Percentiles rank a stretch among this genome's conserved stretches.
These are phyloP conservation scores for Astrothelium macrocarpum DNA, from an alignment of 495 filamentous ascomycete genomes.

Conservation along the genomic window DNA sequence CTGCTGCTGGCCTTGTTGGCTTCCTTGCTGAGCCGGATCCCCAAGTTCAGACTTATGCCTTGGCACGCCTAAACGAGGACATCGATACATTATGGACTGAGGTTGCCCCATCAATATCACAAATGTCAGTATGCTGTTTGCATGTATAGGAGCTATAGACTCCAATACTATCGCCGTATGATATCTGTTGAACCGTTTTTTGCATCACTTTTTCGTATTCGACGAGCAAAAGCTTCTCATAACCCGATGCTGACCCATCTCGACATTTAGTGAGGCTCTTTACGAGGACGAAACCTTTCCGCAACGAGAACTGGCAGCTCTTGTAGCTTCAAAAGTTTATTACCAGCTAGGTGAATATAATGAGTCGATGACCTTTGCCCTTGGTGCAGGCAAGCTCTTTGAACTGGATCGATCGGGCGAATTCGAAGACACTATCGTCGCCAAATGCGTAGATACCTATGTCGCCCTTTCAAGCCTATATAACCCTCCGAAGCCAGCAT, in stretches of 20 bases:
- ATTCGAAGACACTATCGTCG: slow-evolving; percentile 92
- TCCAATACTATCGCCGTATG: neutral
- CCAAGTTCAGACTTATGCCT: slow-evolving; percentile 84
- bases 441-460: slow-evolving; percentile 96
- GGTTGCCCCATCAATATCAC: slow-evolving; percentile 78
- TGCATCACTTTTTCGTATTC: too few species aligned
- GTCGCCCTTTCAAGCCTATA: slow-evolving; percentile 72
- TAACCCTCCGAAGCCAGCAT: slow-evolving; percentile 45
- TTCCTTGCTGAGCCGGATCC: slow-evolving; percentile 91
- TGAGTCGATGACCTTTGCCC: slow-evolving; percentile 96
- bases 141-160: neutral
- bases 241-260: neutral
- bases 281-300: slow-evolving; percentile 95
- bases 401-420: slow-evolving; percentile 84
- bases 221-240: neutral
- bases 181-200: neutral
- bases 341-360: slow-evolving; percentile 98
- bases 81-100: slow-evolving; percentile 97
- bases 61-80: slow-evolving; percentile 87
- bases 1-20: slow-evolving; percentile 87
- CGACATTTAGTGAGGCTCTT: slow-evolving; percentile 65
- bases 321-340: slow-evolving; percentile 95
- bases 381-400: slow-evolving; percentile 92
- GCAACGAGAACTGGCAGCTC: slow-evolving; percentile 84
- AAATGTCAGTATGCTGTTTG: slow-evolving; percentile 61